Evolutionary conservation across 75 land plant genomes (phyloP).

Genomic region (Azolla pinnata): DNA sequence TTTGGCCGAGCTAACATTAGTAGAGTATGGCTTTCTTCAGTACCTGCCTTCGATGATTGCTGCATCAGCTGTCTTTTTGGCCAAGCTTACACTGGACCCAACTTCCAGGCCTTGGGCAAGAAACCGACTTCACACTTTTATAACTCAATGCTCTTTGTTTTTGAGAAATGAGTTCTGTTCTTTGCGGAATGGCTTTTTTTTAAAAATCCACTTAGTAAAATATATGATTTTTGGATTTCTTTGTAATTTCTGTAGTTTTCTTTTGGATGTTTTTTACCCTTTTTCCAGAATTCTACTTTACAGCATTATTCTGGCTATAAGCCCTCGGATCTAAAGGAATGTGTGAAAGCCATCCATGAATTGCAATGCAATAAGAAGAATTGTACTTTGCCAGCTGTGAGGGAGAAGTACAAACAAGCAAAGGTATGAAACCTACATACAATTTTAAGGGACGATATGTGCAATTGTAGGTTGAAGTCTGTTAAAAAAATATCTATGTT

Average conservation of each 20-base stretch:
- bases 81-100: constrained; percentile 74
- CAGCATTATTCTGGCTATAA: constrained; percentile 68
- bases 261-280: background rate
- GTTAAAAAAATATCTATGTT: no score
- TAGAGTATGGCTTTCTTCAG: constrained; percentile 65
- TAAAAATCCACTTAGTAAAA: background rate
- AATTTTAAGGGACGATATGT: no score
- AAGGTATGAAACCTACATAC: no score
- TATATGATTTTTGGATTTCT: background rate
- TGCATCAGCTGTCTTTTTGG: constrained; percentile 84
- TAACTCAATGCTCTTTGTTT: no score
- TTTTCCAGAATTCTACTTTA: constrained; percentile 58
- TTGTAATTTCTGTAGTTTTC: background rate
- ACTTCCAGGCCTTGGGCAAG: constrained; percentile 67
- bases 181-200: no score
- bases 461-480: no score
- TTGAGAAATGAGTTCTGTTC: no score
- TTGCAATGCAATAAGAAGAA: constrained; percentile 51
- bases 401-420: constrained; percentile 70
- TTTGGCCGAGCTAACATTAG: constrained; percentile 71
- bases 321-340: constrained; percentile 38
- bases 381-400: constrained; percentile 54
- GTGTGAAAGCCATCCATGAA: constrained; percentile 50
- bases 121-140: no score
- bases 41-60: constrained; percentile 72